Conservation (phyloP, 306 rosid species). For the cucumber (Cucumis sativus) region Cucumber_9930_V3 NC_026658.2:4052501-4053000, state of each 20-base stretch:
- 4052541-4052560: slow-evolving; percentile 76
- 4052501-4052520: slow-evolving; percentile 69
- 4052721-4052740: neutral
- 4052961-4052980: slow-evolving; percentile 68
- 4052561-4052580: slow-evolving; percentile 89
- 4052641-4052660: neutral
- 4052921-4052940: neutral
- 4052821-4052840: neutral
- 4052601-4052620: slow-evolving; percentile 47
- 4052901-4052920: neutral
- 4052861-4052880: neutral
- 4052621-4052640: slow-evolving; percentile 1
- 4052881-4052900: neutral
- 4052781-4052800: neutral
- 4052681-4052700: neutral
- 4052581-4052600: slow-evolving; percentile 84
- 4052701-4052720: neutral
- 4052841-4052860: neutral
- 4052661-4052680: slow-evolving; percentile 11
- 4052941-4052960: slow-evolving; percentile 64
- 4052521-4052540: slow-evolving; percentile 85
- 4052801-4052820: neutral
- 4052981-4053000: slow-evolving; percentile 77
- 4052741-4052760: neutral
- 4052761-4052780: neutral